phyloP scores from a whole-genome alignment of 2,329 filamentous ascomycete species.

The Didymella segeticola region DNA sequence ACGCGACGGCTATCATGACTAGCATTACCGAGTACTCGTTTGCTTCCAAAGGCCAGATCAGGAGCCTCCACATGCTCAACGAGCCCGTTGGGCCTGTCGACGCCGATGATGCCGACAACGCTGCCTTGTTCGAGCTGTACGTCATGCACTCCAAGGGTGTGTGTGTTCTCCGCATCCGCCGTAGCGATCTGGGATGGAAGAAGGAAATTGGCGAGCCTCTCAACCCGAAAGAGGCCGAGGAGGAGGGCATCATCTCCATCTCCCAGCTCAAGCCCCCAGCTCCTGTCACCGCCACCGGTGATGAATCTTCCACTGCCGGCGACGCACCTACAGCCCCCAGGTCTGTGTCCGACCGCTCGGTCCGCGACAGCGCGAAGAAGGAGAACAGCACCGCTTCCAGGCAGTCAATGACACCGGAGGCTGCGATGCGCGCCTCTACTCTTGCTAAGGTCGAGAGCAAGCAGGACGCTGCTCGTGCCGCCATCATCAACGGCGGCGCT shows the following conservation, averaged over 20 bases:
- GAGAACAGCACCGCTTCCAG: slow-evolving; percentile 43
- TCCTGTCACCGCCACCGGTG: slow-evolving; percentile 26
- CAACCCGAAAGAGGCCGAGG: slow-evolving; percentile 75
- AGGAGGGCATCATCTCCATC: slow-evolving; percentile 76
- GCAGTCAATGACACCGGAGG: slow-evolving; percentile 47
- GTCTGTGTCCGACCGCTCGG: slow-evolving; percentile 45
- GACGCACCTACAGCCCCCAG: slow-evolving; percentile 41
- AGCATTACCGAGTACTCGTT: slow-evolving; percentile 96
- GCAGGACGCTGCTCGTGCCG: slow-evolving; percentile 50
- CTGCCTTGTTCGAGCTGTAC: slow-evolving; percentile 89
- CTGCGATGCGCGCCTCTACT: slow-evolving; percentile 49
- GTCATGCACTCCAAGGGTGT: slow-evolving; percentile 97
- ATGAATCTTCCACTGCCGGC: slow-evolving; percentile 50
- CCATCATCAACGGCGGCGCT: slow-evolving; percentile 50
- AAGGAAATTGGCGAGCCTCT: slow-evolving; percentile 83
- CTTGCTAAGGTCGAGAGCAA: slow-evolving; percentile 52
- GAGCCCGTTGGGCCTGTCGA: slow-evolving; percentile 67
- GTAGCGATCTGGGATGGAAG: slow-evolving; percentile 90
- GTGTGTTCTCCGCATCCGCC: slow-evolving; percentile 85
- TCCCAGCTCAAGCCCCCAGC: slow-evolving; percentile 63
- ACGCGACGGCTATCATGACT: slow-evolving; percentile 96
- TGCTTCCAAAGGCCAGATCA: slow-evolving; percentile 80
- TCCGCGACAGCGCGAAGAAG: slow-evolving; percentile 46
- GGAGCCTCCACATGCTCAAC: slow-evolving; percentile 88
- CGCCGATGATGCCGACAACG: slow-evolving; percentile 67